Percentiles rank a stretch among this genome's conserved stretches.
phyloP scores from a whole-genome alignment of 106 monocot genomes.

The Dendrobium officinale region DNA sequence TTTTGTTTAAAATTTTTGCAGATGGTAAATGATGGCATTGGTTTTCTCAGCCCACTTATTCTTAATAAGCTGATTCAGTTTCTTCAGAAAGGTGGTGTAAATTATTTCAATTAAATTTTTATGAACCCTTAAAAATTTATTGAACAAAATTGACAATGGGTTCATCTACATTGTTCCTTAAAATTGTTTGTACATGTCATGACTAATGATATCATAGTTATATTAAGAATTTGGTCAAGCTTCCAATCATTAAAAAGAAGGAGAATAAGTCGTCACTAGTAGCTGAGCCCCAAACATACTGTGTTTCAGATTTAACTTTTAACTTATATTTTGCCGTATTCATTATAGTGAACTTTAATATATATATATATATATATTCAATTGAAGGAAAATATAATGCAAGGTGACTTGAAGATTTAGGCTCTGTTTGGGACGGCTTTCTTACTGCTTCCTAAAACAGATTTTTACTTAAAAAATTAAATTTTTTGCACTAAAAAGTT shows the following conservation, averaged over 20 bases:
- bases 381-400: too few relatives aligned
- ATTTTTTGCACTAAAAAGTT: too few relatives aligned
- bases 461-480: too few relatives aligned
- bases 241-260: neutral
- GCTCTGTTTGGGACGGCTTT: too few relatives aligned
- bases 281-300: neutral
- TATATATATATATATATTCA: too few relatives aligned
- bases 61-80: slow-evolving; percentile 77
- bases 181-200: slow-evolving; percentile 4
- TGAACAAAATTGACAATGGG: neutral
- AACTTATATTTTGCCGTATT: neutral
- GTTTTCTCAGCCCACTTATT: slow-evolving; percentile 76
- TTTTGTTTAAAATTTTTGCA: slow-evolving; percentile 16
- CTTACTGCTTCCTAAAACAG: too few relatives aligned
- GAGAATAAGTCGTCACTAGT: neutral
- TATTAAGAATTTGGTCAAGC: neutral
- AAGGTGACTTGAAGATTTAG: too few relatives aligned
- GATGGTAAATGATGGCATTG: slow-evolving; percentile 75
- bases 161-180: slow-evolving; percentile 8
- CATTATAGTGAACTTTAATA: neutral
- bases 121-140: neutral
- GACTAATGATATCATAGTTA: neutral
- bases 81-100: slow-evolving; percentile 64
- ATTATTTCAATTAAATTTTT: neutral
- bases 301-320: neutral